A percentile compares a stretch with the other conserved stretches of the same genome.
Evolutionary conservation across 2,329 filamentous ascomycete genomes (phyloP).

Genomic region (Zalaria obscura): DNA sequence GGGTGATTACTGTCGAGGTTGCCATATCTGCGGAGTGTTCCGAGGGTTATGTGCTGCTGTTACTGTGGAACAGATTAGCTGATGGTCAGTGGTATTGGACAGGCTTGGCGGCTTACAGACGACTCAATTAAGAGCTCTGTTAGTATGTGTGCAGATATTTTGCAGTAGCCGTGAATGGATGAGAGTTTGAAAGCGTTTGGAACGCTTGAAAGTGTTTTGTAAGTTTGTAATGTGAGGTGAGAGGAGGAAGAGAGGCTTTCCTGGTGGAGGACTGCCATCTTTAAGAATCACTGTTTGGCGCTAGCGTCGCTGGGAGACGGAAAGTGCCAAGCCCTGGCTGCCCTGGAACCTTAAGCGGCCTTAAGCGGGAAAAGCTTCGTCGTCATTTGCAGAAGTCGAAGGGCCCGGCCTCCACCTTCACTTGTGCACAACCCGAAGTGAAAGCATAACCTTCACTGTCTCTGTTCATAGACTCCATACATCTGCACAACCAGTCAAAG

Average conservation of each 20-base stretch:
- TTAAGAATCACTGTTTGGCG: conserved; percentile 4
- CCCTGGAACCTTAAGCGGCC: no score
- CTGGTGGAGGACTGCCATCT: conserved; percentile 1
- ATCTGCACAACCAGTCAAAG: no score
- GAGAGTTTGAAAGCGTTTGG: conserved; percentile 11
- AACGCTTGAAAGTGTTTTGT: neutral
- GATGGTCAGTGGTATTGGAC: neutral
- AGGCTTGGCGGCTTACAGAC: conserved; percentile 10
- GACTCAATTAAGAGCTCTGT: conserved; percentile 23
- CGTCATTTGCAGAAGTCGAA: no score
- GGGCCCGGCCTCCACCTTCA: no score
- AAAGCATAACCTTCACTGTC: no score
- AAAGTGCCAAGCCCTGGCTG: no score
- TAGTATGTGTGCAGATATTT: conserved; percentile 21
- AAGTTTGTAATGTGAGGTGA: neutral
- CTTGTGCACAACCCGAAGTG: no score
- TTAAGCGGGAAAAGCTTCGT: no score
- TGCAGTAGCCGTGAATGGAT: conserved; percentile 17
- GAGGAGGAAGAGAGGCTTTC: neutral
- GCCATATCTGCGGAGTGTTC: conserved; percentile 49
- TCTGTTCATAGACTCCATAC: no score
- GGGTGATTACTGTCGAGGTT: conserved; percentile 69
- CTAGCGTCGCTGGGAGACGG: no score
- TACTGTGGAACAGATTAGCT: neutral
- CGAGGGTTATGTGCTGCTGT: conserved; percentile 2